Evolutionary conservation across 495 filamentous ascomycete genomes (phyloP), one percentile per base, ranked within the genome.

Genomic region (Lentithecium fluviatile): DNA sequence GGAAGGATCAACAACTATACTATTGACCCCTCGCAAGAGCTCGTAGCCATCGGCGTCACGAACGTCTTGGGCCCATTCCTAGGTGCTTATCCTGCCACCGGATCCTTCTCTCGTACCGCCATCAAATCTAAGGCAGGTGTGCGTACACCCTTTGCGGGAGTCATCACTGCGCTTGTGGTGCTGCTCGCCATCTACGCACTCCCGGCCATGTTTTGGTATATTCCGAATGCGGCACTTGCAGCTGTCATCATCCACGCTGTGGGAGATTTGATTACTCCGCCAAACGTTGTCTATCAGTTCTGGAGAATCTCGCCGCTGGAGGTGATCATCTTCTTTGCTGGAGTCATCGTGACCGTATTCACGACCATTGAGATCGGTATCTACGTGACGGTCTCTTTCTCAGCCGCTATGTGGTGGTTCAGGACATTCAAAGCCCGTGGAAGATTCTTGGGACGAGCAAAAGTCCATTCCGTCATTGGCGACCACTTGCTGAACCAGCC

Each of bases 91-190:
- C 91, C 95, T 1, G 89, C 94, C 0, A 98, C 94, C 25, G 94
- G 94, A 5, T 97, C 95, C 12, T 98, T 98, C 80, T 95, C 91
- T 15, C 87, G 94, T 23, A 98, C 94, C 45, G 94, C 94, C 24
- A 97, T 98, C 78, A 96, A 97, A 75, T 93, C 91, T 0, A 98
- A 97, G 77, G 92, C 95, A 40, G 94, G 94, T 67, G 94, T 97
- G 1, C 86, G 92, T 5, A 96, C 91, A 12, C 94, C 94, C 0
- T 86, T 97, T 56, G 93, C 89, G 8, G 94, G 94, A 76, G 79
- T 93, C 21, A 92, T 97, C 62, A 98, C 94, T 7, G 93, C 89
- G 0, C 19, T 86, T 15, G 84, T 98, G 8, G 94, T 98, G 10
- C 82, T 97, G 0, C 78, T 97, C n/a, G 91, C 94, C 57, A 95